phyloP scores from a whole-genome alignment of 2,329 filamentous ascomycete species.

The Penicillium sclerotigenum region DNA sequence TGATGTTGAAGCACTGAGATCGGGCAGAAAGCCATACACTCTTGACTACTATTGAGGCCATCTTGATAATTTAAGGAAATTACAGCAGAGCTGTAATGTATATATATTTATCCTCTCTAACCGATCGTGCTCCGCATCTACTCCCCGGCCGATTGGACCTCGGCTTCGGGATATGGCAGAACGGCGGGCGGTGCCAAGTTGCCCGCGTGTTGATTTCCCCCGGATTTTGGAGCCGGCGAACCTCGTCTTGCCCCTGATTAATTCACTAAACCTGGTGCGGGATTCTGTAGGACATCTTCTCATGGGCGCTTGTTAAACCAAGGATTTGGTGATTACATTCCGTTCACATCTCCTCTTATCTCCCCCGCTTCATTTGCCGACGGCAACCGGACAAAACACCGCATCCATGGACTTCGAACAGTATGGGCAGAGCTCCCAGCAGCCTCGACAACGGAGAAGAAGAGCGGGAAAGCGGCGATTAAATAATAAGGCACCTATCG shows the following conservation, averaged over 20 bases:
- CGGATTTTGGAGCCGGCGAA: constrained; percentile 30
- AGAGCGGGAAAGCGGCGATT: constrained; percentile 45
- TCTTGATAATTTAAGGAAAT: neutral
- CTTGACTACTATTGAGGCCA: neutral
- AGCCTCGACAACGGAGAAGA: constrained; percentile 52
- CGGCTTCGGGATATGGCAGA: constrained; percentile 37
- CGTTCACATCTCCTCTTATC: neutral
- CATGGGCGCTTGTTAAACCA: constrained; percentile 1
- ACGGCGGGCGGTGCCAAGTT: constrained; percentile 32
- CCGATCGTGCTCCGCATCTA: neutral
- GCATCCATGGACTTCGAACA: constrained; percentile 45
- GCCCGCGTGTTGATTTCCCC: constrained; percentile 27
- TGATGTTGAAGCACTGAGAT: neutral
- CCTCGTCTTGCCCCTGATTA: constrained; percentile 10
- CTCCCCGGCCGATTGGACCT: constrained; percentile 26
- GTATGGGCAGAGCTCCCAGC: constrained; percentile 38
- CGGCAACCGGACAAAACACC: constrained; percentile 19
- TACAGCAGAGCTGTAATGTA: neutral
- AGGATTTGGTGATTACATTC: constrained; percentile 20
- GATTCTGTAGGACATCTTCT: constrained; percentile 2
- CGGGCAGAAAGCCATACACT: neutral
- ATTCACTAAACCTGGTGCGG: neutral
- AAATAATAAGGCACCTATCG: constrained; percentile 66
- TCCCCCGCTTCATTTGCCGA: constrained; percentile 16
- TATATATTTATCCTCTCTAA: neutral